Evolutionary conservation across 331 rosid genomes (phyloP).

Genomic region (Cydonia oblonga): DNA sequence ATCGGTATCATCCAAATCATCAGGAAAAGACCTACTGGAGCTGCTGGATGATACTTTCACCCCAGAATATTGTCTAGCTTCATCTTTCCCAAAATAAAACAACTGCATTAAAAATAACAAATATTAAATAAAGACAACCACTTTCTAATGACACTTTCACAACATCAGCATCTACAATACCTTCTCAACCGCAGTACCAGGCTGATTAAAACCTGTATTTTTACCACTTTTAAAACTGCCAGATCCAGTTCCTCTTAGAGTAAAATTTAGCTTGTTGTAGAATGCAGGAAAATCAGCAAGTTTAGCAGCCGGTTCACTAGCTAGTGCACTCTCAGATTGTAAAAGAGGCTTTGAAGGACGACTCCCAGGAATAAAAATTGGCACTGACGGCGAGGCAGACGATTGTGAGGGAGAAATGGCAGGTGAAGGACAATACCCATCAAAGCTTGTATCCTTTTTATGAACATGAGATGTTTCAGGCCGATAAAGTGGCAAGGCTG

Average conservation of each 20-base stretch:
- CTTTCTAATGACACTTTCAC: not conserved
- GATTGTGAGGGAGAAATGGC: constrained; percentile 32
- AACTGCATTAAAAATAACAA: constrained; percentile 27
- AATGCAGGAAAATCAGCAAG: constrained; percentile 29
- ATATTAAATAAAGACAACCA: constrained; percentile 11
- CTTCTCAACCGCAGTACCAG: constrained; percentile 49
- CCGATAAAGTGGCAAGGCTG: constrained; percentile 61
- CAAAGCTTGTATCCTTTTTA: constrained; percentile 41
- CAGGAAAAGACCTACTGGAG: constrained; percentile 73
- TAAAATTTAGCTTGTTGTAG: constrained; percentile 35
- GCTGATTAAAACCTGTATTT: constrained; percentile 25
- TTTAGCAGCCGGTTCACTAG: constrained; percentile 37
- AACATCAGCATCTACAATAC: constrained; percentile 27
- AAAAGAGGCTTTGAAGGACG: constrained; percentile 36
- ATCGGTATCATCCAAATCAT: constrained; percentile 62
- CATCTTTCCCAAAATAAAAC: constrained; percentile 51
- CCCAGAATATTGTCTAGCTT: constrained; percentile 39
- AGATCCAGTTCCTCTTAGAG: constrained; percentile 31
- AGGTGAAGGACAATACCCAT: constrained; percentile 55
- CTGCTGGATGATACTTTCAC: constrained; percentile 28
- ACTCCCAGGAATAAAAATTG: constrained; percentile 42
- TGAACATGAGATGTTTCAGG: constrained; percentile 38
- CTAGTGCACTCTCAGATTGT: constrained; percentile 79
- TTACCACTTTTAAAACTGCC: constrained; percentile 36
- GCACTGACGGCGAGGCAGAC: constrained; percentile 52